A percentile compares a stretch with the other conserved stretches of the same genome.
phyloP scores from a whole-genome alignment of 257 asterid genomes.

The Penstemon eatonii region DNA sequence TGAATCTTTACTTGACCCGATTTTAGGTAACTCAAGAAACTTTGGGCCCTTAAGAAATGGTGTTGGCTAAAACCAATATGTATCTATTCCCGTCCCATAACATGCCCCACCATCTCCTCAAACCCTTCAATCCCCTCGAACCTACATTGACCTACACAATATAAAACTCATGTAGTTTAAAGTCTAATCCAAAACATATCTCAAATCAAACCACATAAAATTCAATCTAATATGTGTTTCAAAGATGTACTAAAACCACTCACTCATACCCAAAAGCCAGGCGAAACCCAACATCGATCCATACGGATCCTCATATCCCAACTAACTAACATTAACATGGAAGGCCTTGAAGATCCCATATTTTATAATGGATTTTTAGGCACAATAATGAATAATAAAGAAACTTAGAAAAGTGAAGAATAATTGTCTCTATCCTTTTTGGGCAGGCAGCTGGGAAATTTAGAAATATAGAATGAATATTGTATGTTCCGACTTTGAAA shows the following conservation, averaged over 20 bases:
- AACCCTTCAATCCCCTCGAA: too few relatives aligned
- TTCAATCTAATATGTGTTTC: too few relatives aligned
- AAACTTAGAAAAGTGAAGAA: background rate
- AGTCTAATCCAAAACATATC: too few relatives aligned
- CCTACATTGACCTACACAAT: too few relatives aligned
- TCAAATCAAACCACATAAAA: too few relatives aligned
- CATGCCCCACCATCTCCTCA: too few relatives aligned
- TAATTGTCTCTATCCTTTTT: background rate
- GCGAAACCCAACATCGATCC: too few relatives aligned
- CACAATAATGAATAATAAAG: background rate
- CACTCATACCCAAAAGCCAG: too few relatives aligned
- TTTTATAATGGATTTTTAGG: background rate
- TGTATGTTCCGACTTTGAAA: conserved; percentile 4
- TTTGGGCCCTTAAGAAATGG: background rate
- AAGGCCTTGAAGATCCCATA: conserved; percentile 14
- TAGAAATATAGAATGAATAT: background rate
- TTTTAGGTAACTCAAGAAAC: conserved; percentile 30
- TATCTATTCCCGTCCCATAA: too few relatives aligned
- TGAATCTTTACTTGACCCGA: conserved; percentile 33
- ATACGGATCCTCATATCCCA: background rate
- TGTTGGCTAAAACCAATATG: too few relatives aligned
- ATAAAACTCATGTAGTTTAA: too few relatives aligned
- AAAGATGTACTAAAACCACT: too few relatives aligned
- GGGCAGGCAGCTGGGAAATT: background rate
- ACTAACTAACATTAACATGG: conserved; percentile 20